Evolutionary conservation across 2,329 filamentous ascomycete species (phyloP), one percentile per base, ranked within the genome.

Genomic region (Thermomyces lanuginosus): DNA sequence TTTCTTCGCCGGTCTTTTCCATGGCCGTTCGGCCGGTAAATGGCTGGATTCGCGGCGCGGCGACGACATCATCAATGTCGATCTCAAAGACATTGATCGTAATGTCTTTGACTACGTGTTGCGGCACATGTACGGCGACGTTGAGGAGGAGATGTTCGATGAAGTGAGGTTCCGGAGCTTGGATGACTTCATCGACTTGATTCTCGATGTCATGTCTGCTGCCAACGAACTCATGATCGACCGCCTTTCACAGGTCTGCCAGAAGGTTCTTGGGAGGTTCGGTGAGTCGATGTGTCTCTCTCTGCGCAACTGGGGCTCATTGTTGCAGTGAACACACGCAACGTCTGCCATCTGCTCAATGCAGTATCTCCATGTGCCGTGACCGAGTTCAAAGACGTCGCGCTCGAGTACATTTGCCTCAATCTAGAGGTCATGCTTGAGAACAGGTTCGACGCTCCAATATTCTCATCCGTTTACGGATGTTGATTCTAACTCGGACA

Each of bases 221-320:
- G 82, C 84, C 8, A 89, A 98, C 45, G 86, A 98, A 51, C 59
- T 98, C 31, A 93, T 98, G 84, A 66, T 98, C 24, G 83, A 93
- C 46, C 69, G 84, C 5, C 58, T 98, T 4, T 82, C 81, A 4
- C 80, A 92, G 47, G 72, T 91, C 15, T 95, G 89, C 48, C 89
- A 98, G 48, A 72, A 69, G 32, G 57, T 83, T 12, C 68, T 95
- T 32, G 84, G 83, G 18, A 70, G 69, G 26, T 91, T 89, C 52
- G 71, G 68, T 72, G 49, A 43, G 61, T 53, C 24, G n/a, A n/a
- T n/a, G n/a, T n/a, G n/a, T n/a, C n/a, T n/a, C n/a, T n/a, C n/a
- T n/a, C n/a, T n/a, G n/a, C n/a, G n/a, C n/a, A n/a, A n/a, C n/a
- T n/a, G n/a, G n/a, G n/a, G n/a, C n/a, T n/a, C n/a, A n/a, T n/a